Evolutionary conservation across 805 yeast species (phyloP).

Genomic region (Torulaspora gathmanii): DNA sequence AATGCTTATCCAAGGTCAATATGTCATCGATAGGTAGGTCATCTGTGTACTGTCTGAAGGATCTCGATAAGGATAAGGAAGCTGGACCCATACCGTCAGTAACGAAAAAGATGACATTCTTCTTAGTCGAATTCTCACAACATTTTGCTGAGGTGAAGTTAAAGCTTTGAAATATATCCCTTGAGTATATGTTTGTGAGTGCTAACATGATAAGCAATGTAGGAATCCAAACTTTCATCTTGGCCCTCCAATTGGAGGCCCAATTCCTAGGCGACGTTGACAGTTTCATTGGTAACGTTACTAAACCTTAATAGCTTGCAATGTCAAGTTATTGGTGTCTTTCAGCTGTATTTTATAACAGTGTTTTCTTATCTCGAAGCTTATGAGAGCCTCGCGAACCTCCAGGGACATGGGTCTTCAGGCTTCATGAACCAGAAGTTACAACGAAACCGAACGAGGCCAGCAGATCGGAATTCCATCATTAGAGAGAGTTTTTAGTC

Average conservation of each 20-base stretch:
- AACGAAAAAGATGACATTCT: constrained; percentile 79
- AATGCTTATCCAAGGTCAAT: constrained; percentile 58
- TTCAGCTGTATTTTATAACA: not conserved
- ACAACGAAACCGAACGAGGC: not conserved
- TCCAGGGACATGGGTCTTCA: not conserved
- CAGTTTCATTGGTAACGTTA: not conserved
- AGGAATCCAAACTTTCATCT: not conserved
- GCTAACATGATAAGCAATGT: constrained; percentile 1
- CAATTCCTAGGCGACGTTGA: not conserved
- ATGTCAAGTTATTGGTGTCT: not conserved
- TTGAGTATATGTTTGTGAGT: not conserved
- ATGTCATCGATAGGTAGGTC: constrained; percentile 49
- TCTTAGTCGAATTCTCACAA: constrained; percentile 38
- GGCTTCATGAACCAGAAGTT: no score
- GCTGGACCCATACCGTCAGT: constrained; percentile 97
- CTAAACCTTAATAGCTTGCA: not conserved
- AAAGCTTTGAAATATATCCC: not conserved
- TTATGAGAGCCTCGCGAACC: not conserved
- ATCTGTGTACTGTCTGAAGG: constrained; percentile 54
- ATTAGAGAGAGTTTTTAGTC: no score
- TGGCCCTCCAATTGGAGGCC: not conserved
- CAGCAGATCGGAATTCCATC: no score
- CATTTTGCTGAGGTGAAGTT: not conserved
- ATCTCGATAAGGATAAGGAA: constrained; percentile 71
- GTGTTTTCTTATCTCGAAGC: not conserved